These are phyloP conservation scores for Neobulgaria alba DNA, from an alignment of 2,329 filamentous ascomycete genomes.

Conservation along the genomic window DNA sequence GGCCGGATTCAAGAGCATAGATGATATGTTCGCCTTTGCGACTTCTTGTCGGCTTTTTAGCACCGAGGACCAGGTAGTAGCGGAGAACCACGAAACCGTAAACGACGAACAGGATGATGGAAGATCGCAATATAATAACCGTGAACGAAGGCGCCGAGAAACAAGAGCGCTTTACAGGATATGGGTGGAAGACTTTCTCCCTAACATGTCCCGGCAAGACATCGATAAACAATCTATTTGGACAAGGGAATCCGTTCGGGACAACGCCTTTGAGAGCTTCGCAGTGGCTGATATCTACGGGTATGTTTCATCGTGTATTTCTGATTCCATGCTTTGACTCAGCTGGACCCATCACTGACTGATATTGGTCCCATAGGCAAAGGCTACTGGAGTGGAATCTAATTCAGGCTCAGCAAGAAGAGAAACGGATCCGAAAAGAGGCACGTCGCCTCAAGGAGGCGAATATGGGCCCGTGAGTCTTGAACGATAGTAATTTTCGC, in stretches of 20 bases:
- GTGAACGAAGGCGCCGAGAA: constrained; percentile 48
- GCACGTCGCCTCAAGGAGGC: no score
- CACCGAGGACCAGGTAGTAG: constrained; percentile 29
- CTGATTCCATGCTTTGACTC: no score
- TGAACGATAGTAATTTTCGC: no score
- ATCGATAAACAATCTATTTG: constrained; percentile 21
- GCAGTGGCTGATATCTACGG: constrained; percentile 37
- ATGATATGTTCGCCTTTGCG: constrained; percentile 55
- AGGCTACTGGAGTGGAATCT: no score
- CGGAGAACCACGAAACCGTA: constrained; percentile 7
- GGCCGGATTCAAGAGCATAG: constrained; percentile 42
- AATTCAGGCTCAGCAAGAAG: no score
- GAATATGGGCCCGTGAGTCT: no score
- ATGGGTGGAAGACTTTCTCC: constrained; percentile 59
- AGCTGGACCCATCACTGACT: no score
- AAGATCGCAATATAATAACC: constrained; percentile 35
- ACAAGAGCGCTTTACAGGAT: constrained; percentile 47
- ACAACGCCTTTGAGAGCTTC: constrained; percentile 47
- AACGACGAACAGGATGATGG: constrained; percentile 17
- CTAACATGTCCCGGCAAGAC: constrained; percentile 36
- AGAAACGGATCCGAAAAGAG: no score
- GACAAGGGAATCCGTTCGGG: constrained; percentile 38
- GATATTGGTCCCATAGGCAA: no score
- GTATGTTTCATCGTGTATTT: no score
- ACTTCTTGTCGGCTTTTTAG: constrained; percentile 50